Percentiles rank a stretch among this genome's conserved stretches.
Evolutionary conservation across 73 alveolate species (phyloP).

Genomic region (Paramecium octaurelia): DNA sequence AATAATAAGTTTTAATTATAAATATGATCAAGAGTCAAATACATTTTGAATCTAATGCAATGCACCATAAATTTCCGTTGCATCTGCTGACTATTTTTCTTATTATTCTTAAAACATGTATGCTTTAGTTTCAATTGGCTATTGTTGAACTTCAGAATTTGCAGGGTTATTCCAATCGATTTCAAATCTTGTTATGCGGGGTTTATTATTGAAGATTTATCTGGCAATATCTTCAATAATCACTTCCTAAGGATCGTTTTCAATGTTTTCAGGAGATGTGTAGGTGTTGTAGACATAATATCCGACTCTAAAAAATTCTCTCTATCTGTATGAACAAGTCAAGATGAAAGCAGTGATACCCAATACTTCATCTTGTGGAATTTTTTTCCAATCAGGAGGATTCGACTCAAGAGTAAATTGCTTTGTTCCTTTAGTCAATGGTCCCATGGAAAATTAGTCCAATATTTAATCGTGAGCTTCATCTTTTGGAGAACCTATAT

Average conservation of each 20-base stretch:
- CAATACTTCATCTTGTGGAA: slow-evolving; percentile 84
- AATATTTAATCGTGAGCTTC: slow-evolving; percentile 88
- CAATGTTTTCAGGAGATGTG: slow-evolving; percentile 88
- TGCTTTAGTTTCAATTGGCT: slow-evolving; percentile 16
- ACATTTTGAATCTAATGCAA: not conserved
- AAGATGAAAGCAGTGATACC: slow-evolving; percentile 97
- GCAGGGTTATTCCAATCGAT: slow-evolving; percentile 80
- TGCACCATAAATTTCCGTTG: not conserved
- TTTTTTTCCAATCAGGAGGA: slow-evolving; percentile 87
- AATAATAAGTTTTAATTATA: not conserved
- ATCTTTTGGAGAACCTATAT: slow-evolving; percentile 94
- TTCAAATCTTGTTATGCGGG: slow-evolving; percentile 94
- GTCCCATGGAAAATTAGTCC: slow-evolving; percentile 90
- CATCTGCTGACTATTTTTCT: not conserved
- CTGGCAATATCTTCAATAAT: slow-evolving; percentile 80
- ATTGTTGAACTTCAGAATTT: not conserved
- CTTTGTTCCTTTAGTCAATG: slow-evolving; percentile 87
- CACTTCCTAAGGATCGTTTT: slow-evolving; percentile 88
- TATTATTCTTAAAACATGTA: slow-evolving; percentile 39
- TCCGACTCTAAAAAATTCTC: slow-evolving; percentile 97
- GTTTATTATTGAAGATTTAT: slow-evolving; percentile 87
- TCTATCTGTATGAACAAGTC: slow-evolving; percentile 88
- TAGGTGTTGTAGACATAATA: slow-evolving; percentile 94
- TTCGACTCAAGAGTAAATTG: slow-evolving; percentile 83
- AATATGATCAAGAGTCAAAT: not conserved